Conservation (phyloP, 2,329 filamentous ascomycete genomes). For the Diaporthe vexans region DNA sequence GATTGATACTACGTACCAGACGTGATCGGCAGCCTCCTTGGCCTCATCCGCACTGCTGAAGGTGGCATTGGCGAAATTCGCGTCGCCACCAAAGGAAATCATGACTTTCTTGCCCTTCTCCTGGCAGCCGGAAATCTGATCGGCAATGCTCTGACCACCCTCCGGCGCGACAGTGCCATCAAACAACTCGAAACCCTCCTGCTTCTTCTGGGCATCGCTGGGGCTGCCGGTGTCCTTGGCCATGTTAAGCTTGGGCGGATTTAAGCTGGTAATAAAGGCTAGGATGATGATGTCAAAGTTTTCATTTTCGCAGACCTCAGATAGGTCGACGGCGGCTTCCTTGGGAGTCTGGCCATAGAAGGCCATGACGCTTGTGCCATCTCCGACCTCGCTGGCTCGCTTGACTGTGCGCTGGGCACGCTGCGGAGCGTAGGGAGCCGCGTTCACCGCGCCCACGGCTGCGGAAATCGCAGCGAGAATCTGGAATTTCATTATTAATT, state of each 20-base stretch:
- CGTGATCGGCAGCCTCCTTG: conserved; percentile 30
- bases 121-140: conserved; percentile 34
- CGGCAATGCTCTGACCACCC: conserved; percentile 30
- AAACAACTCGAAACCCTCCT: conserved; percentile 30
- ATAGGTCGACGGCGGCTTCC: not conserved
- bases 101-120: conserved; percentile 33
- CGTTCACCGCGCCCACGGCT: conserved; percentile 10
- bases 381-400: conserved; percentile 5
- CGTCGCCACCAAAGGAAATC: conserved; percentile 38
- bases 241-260: conserved; percentile 37
- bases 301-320: conserved; percentile 32
- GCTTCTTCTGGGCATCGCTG: conserved; percentile 9
- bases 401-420: conserved; percentile 9
- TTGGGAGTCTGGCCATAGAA: conserved; percentile 36
- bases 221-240: conserved; percentile 37
- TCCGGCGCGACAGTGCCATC: conserved; percentile 21
- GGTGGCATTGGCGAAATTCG: conserved; percentile 14
- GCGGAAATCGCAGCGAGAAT: conserved; percentile 13
- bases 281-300: conserved; percentile 38
- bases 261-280: conserved; percentile 35
- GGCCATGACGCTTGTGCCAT: conserved; percentile 10
- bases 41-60: conserved; percentile 22
- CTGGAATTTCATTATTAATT: conserved; percentile 32
- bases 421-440: conserved; percentile 14
- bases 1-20: conserved; percentile 29